phyloP scores from a whole-genome alignment of 208 protist species.

The Balamuthia mandrillaris region DNA sequence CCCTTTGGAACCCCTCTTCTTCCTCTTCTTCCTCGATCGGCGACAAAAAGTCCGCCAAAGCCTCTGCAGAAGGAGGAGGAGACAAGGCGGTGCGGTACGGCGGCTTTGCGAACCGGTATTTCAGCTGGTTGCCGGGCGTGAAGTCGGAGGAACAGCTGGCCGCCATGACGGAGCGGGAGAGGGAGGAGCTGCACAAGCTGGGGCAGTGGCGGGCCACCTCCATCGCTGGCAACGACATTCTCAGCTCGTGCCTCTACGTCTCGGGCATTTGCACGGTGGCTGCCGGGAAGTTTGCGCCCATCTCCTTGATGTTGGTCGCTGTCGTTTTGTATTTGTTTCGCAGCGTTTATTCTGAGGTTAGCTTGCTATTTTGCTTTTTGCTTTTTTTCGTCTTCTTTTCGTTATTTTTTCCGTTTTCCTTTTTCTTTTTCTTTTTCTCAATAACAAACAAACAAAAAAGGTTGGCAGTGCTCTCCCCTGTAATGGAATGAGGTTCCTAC shows the following conservation, averaged over 20 bases:
- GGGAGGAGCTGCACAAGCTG: too few species aligned
- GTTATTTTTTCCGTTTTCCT: background rate
- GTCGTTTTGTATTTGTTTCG: constrained; percentile 73
- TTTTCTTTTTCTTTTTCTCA: background rate
- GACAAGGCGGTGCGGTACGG: too few species aligned
- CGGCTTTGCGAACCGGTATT: too few species aligned
- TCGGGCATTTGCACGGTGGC: constrained; percentile 53
- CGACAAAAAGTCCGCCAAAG: too few species aligned
- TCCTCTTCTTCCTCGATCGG: too few species aligned
- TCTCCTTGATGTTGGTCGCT: constrained; percentile 65
- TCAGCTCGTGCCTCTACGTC: constrained; percentile 69
- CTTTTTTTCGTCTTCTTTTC: background rate
- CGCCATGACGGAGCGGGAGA: too few species aligned
- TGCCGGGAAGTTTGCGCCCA: constrained; percentile 64
- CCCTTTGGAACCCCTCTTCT: too few species aligned
- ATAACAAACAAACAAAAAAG: constrained; percentile 41
- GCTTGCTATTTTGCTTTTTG: background rate
- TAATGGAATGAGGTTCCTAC: constrained; percentile 80
- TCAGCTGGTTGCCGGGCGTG: too few species aligned
- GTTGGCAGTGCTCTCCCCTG: constrained; percentile 76
- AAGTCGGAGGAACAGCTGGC: too few species aligned
- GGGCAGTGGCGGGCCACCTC: constrained; percentile 58
- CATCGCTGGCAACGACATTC: constrained; percentile 70
- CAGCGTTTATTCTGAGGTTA: constrained; percentile 31
- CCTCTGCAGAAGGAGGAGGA: too few species aligned